These are phyloP conservation scores for Jatropha curcas DNA, from an alignment of 345 rosid genomes.

Conservation along the genomic window DNA sequence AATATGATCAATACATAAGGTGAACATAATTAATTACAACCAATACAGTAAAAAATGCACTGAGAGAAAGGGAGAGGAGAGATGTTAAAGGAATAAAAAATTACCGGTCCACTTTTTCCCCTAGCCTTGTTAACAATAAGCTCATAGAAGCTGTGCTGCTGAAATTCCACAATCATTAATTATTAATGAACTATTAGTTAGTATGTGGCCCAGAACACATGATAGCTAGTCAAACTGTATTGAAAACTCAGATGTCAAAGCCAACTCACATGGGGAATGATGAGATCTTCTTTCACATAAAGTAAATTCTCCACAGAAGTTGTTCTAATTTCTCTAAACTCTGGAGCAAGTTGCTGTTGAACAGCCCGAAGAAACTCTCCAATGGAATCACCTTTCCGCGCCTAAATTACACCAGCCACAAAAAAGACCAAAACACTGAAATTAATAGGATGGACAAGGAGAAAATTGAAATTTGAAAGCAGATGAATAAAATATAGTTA, in stretches of 20 bases:
- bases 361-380: slow-evolving; percentile 91
- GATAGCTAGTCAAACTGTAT: background rate
- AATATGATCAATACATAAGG: too few species aligned
- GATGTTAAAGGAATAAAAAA: slow-evolving; percentile 1
- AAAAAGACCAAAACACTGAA: background rate
- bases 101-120: slow-evolving; percentile 99
- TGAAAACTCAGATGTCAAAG: background rate
- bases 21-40: background rate
- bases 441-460: background rate
- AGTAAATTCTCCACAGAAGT: slow-evolving; percentile 93
- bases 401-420: slow-evolving; percentile 38
- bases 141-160: slow-evolving; percentile 99
- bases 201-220: background rate
- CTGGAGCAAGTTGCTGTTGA: slow-evolving; percentile 99
- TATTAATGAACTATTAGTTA: slow-evolving; percentile 11
- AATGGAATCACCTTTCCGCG: slow-evolving; percentile 81
- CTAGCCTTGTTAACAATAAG: slow-evolving; percentile 94
- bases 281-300: slow-evolving; percentile 96
- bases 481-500: slow-evolving; percentile 14
- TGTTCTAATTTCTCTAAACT: slow-evolving; percentile 92
- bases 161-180: slow-evolving; percentile 36
- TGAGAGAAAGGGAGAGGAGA: background rate
- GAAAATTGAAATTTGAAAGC: background rate
- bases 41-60: background rate
- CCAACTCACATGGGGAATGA: slow-evolving; percentile 90